phyloP scores from a whole-genome alignment of 331 rosid species.

The Saraca asoca region DNA sequence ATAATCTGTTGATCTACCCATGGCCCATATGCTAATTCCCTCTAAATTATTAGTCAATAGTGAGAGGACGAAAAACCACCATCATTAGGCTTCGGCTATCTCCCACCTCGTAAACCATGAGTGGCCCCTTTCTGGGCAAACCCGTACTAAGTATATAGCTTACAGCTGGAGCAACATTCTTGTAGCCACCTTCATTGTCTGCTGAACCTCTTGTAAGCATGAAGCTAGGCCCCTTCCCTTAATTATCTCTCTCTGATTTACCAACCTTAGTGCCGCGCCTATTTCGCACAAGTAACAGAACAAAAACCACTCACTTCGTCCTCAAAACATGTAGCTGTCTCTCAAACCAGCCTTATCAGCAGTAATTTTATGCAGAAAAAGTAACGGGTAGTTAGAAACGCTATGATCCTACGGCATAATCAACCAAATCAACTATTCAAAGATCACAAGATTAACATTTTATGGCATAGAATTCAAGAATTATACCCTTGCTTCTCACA shows the following conservation, averaged over 20 bases:
- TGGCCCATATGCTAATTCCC: conserved; percentile 47
- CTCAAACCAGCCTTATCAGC: conserved; percentile 64
- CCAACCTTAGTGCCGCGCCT: conserved; percentile 33
- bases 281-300: conserved; percentile 41
- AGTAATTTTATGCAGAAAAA: conserved; percentile 62
- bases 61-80: conserved; percentile 41
- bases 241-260: conserved; percentile 31
- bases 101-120: conserved; percentile 50
- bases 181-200: conserved; percentile 33
- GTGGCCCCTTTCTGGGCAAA: conserved; percentile 52
- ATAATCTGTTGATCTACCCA: conserved; percentile 37
- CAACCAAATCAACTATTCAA: conserved; percentile 29
- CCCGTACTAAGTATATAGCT: conserved; percentile 44
- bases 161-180: conserved; percentile 62
- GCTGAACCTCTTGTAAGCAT: conserved; percentile 45
- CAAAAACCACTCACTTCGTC: conserved; percentile 40
- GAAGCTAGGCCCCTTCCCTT: conserved; percentile 34
- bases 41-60: conserved; percentile 38
- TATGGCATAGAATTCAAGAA: conserved; percentile 34
- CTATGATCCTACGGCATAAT: conserved; percentile 39
- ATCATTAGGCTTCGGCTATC: conserved; percentile 57
- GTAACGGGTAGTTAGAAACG: conserved; percentile 33
- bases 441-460: conserved; percentile 40
- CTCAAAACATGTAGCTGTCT: conserved; percentile 37
- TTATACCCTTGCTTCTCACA: conserved; percentile 3